phyloP scores from a whole-genome alignment of 2,329 filamentous ascomycete species.

The Aspergillus neotritici region DNA sequence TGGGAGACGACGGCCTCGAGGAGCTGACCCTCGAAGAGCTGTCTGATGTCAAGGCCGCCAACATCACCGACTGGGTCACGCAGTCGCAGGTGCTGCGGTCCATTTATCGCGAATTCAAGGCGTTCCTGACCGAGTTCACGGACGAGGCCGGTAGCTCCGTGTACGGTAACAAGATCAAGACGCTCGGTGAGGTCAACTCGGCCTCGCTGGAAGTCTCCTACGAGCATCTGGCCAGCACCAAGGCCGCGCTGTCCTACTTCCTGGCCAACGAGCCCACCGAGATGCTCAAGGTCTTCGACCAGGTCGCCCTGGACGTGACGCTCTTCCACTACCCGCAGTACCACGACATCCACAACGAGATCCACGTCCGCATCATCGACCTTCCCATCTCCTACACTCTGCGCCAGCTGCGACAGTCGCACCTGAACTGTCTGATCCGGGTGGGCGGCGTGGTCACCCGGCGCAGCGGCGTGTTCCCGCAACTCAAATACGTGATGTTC shows the following conservation, averaged over 20 bases:
- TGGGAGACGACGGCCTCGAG: slow-evolving; percentile 90
- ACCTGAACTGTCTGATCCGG: slow-evolving; percentile 90
- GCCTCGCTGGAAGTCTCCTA: slow-evolving; percentile 96
- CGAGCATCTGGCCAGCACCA: slow-evolving; percentile 80
- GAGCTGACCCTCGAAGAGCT: slow-evolving; percentile 88
- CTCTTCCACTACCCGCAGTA: slow-evolving; percentile 96
- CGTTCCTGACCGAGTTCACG: slow-evolving; percentile 92
- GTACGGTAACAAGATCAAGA: slow-evolving; percentile 89
- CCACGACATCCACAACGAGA: slow-evolving; percentile 93
- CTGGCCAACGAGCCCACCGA: slow-evolving; percentile 92
- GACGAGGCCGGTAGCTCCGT: slow-evolving; percentile 85
- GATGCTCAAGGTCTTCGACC: slow-evolving; percentile 91
- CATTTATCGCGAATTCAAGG: slow-evolving; percentile 94
- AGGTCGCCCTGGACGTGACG: slow-evolving; percentile 93
- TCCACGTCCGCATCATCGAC: slow-evolving; percentile 94
- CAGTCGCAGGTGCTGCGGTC: slow-evolving; percentile 84
- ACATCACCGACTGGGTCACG: slow-evolving; percentile 90
- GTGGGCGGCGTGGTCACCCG: slow-evolving; percentile 94
- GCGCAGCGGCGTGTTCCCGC: slow-evolving; percentile 90
- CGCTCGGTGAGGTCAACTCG: slow-evolving; percentile 93
- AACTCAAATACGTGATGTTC: slow-evolving; percentile 98
- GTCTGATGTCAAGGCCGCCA: slow-evolving; percentile 87
- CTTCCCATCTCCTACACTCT: slow-evolving; percentile 92
- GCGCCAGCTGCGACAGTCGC: slow-evolving; percentile 87
- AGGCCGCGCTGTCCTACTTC: slow-evolving; percentile 93